These are phyloP conservation scores for Macroventuria anomochaeta DNA, from an alignment of 2,329 filamentous ascomycete genomes.

Conservation along the genomic window DNA sequence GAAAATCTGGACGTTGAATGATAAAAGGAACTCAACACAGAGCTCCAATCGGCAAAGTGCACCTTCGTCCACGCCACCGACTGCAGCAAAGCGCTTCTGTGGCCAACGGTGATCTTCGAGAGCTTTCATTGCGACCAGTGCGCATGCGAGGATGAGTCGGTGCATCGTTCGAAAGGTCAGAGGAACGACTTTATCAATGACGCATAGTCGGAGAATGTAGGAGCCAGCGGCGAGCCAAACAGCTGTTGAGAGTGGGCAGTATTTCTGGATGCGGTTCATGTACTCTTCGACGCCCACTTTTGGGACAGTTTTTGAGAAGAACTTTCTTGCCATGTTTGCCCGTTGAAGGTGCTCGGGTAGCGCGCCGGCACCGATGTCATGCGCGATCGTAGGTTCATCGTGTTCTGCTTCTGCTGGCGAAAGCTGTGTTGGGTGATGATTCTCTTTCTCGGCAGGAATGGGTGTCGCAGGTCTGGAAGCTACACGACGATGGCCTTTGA, in stretches of 20 bases:
- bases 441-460: constrained; percentile 50
- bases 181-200: constrained; percentile 74
- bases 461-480: constrained; percentile 49
- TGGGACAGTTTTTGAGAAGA: constrained; percentile 88
- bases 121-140: constrained; percentile 91
- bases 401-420: constrained; percentile 59
- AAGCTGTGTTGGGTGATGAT: constrained; percentile 49
- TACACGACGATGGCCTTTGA: constrained; percentile 43
- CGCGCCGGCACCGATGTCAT: constrained; percentile 65
- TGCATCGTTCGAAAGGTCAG: constrained; percentile 87
- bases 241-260: constrained; percentile 90
- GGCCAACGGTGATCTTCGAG: constrained; percentile 91
- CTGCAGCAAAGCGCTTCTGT: constrained; percentile 81
- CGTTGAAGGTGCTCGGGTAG: constrained; percentile 80
- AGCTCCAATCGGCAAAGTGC: constrained; percentile 88
- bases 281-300: constrained; percentile 85
- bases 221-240: constrained; percentile 89
- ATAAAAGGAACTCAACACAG: constrained; percentile 61
- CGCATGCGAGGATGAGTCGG: constrained; percentile 79
- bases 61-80: constrained; percentile 82
- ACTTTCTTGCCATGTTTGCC: constrained; percentile 85
- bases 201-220: constrained; percentile 84
- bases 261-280: constrained; percentile 82
- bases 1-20: constrained; percentile 51
- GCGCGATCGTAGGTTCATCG: constrained; percentile 55